Base-by-base conservation (phyloP, 306 rosid genomes). In the Inga oerstediana region DNA sequence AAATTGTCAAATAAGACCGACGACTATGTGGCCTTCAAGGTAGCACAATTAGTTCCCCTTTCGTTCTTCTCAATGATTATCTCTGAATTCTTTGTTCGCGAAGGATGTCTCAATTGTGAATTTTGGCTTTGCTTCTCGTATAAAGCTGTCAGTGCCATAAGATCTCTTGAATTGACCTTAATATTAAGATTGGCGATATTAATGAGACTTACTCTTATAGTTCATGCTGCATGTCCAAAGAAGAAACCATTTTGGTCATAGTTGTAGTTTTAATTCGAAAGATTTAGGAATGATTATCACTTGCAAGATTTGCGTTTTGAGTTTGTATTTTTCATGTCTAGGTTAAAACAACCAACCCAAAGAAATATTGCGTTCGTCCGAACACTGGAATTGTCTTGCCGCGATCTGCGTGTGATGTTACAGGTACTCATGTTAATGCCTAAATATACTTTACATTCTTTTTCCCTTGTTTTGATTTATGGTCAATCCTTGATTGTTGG, bases 271-370 rank as follows among this genome's bases (percentile, higher is more conserved):
- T 39, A 62, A 16, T 66, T n/a, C 20, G 8, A 54, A 16, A 59
- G 67, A n/a, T 51, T 51, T 32, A 27, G 62, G 46, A 10, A 66
- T 81, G 16, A 73, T 8, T 71, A 27, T 44, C 45, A 68, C 32
- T 81, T 71, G 69, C 24, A 61, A 49, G 79, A 30, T 77, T 72
- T 82, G 74, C 75, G 13, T 73, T 65, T 80, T 71, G 78, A 80
- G 24, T 68, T 46, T 78, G 69, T 62, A 12, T 52, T 82, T 59
- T 43, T 80, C 51, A 32, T 82, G 76, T 58, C 78, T 85, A 96
- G 99, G 99, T 96, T 76, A 96, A 96, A 88, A 96, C 99, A 12
- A 96, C 98, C 27, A 96, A 96, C 84, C 99, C 99, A 0, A 96
- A 91, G 87, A 96, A 96, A 92, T 96, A 96, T 83, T 96, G 98